phyloP scores from a whole-genome alignment of 2,329 filamentous ascomycete species.

The Zelopaecilomyces penicillatus region DNA sequence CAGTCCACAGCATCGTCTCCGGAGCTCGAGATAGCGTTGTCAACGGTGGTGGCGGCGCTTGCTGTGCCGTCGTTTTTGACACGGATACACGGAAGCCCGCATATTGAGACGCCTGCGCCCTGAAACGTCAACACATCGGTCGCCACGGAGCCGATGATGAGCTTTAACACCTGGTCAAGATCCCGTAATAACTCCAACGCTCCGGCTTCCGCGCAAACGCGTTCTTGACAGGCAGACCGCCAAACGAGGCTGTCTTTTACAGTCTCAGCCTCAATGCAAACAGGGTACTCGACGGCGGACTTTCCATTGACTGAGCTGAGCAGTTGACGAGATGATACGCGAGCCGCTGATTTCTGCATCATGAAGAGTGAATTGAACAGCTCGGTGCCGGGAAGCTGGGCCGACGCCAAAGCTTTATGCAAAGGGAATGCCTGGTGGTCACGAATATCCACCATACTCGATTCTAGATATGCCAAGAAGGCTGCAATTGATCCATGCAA shows the following conservation, averaged over 20 bases:
- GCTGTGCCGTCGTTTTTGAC: constrained; percentile 1
- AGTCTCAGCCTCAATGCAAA: constrained; percentile 74
- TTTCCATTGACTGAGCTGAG: constrained; percentile 55
- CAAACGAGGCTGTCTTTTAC: constrained; percentile 50
- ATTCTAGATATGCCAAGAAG: constrained; percentile 67
- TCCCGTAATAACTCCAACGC: constrained; percentile 44
- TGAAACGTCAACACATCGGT: constrained; percentile 47
- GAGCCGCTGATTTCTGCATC: constrained; percentile 31
- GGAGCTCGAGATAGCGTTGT: too few species aligned
- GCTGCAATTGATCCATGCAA: constrained; percentile 58
- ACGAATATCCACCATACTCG: constrained; percentile 56
- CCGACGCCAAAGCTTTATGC: constrained; percentile 51
- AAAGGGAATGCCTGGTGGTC: constrained; percentile 71
- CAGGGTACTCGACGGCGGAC: constrained; percentile 69
- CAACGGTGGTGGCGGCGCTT: too few species aligned
- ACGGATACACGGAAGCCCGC: constrained; percentile 41
- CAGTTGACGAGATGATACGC: constrained; percentile 24
- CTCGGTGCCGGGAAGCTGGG: constrained; percentile 24
- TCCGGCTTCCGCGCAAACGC: constrained; percentile 38
- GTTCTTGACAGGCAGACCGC: constrained; percentile 61
- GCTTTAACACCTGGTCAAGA: constrained; percentile 51
- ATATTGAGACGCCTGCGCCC: constrained; percentile 50
- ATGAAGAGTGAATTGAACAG: constrained; percentile 52
- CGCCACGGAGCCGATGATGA: constrained; percentile 43
- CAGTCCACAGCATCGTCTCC: constrained; percentile 17